phyloP scores from a whole-genome alignment of 805 yeast genomes.

The Scheffersomyces spartinae region DNA sequence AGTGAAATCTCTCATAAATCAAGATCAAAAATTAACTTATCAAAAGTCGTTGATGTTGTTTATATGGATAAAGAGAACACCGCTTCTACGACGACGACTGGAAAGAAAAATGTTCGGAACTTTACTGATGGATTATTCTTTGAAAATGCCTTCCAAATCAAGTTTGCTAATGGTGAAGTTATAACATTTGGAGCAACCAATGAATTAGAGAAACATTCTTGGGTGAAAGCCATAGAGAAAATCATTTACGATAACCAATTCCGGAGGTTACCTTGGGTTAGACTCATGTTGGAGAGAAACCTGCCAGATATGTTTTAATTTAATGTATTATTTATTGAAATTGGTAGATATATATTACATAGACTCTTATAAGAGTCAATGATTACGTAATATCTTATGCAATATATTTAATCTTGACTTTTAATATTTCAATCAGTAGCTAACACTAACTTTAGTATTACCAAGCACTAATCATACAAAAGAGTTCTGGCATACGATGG shows the following conservation, averaged over 20 bases:
- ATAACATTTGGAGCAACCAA: constrained; percentile 82
- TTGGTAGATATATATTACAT: too few species aligned
- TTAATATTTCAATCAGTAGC: too few species aligned
- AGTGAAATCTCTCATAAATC: constrained; percentile 59
- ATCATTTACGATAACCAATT: constrained; percentile 44
- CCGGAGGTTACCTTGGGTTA: constrained; percentile 54
- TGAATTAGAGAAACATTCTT: constrained; percentile 42
- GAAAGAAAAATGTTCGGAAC: constrained; percentile 33
- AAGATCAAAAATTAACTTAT: constrained; percentile 63
- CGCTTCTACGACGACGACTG: constrained; percentile 9
- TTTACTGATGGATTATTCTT: constrained; percentile 61
- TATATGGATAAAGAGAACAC: constrained; percentile 30
- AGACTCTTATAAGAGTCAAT: too few species aligned
- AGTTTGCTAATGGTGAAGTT: constrained; percentile 69
- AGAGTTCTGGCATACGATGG: too few species aligned
- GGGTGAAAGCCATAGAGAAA: constrained; percentile 53
- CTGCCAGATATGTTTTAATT: too few species aligned
- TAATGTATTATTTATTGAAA: too few species aligned
- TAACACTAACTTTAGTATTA: too few species aligned
- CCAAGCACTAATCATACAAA: too few species aligned
- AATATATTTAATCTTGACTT: too few species aligned
- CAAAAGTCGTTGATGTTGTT: constrained; percentile 47
- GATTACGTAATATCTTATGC: too few species aligned
- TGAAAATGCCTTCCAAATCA: constrained; percentile 64
- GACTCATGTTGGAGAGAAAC: constrained; percentile 22